phyloP scores from a whole-genome alignment of 164 flowering plant genomes.

The Piper betle region DNA sequence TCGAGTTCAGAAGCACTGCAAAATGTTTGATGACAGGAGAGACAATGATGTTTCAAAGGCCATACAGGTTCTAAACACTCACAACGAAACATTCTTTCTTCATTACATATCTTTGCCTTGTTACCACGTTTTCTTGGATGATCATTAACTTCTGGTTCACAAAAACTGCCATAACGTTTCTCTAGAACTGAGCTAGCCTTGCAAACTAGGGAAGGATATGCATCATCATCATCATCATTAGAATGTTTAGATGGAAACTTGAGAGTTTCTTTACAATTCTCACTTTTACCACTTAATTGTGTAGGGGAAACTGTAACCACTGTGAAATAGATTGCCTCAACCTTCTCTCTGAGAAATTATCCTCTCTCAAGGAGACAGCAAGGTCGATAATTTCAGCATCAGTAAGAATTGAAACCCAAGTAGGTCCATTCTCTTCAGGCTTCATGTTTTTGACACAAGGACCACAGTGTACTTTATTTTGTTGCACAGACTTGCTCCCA shows the following conservation, averaged over 20 bases:
- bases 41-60: slow-evolving; percentile 65
- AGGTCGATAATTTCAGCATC: slow-evolving; percentile 55
- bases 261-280: slow-evolving; percentile 7
- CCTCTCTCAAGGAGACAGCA: slow-evolving; percentile 44
- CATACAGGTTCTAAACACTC: slow-evolving; percentile 74
- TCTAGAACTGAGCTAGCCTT: slow-evolving; percentile 48
- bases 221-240: slow-evolving; percentile 11
- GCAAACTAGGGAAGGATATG: slow-evolving; percentile 26
- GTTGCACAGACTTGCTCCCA: slow-evolving; percentile 18
- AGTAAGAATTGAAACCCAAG: slow-evolving; percentile 50
- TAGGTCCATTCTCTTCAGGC: slow-evolving; percentile 17
- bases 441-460: slow-evolving; percentile 4
- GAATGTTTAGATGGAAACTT: slow-evolving; percentile 4
- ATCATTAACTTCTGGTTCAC: slow-evolving; percentile 27
- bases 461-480: slow-evolving; percentile 6
- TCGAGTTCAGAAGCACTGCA: slow-evolving; percentile 35
- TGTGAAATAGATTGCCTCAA: slow-evolving; percentile 63
- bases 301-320: slow-evolving; percentile 30
- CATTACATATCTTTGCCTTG: slow-evolving; percentile 20
- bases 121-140: slow-evolving; percentile 27
- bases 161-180: slow-evolving; percentile 46
- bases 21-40: slow-evolving; percentile 63
- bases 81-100: slow-evolving; percentile 56
- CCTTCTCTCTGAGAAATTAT: slow-evolving; percentile 60
- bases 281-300: slow-evolving; percentile 8